Conservation (phyloP, 1,139 yeast genomes). For the Saccharomycopsis phalli region DNA sequence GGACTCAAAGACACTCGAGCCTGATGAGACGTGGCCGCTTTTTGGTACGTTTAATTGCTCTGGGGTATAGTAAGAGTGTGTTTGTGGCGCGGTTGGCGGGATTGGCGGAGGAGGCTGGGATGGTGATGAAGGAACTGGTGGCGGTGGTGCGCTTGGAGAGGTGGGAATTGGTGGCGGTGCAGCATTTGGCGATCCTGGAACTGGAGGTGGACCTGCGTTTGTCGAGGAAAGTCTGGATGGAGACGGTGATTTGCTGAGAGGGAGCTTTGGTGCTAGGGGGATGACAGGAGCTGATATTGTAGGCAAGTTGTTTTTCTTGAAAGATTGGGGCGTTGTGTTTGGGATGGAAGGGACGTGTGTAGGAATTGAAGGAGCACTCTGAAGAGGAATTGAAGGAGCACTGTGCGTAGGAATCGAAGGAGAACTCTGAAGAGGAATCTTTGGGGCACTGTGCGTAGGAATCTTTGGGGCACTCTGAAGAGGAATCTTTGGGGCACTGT, state of each 20-base stretch:
- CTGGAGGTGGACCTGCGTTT: too few species aligned
- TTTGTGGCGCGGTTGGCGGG: constrained; percentile 21
- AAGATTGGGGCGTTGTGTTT: neutral
- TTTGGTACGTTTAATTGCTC: neutral
- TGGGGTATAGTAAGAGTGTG: constrained; percentile 33
- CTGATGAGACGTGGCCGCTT: constrained; percentile 20
- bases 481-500: constrained; percentile 4
- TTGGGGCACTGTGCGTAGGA: neutral
- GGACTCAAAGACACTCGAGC: too few species aligned
- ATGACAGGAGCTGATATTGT: neutral
- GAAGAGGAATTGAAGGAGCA: constrained; percentile 1
- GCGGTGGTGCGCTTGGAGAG: constrained; percentile 19
- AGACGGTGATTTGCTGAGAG: too few species aligned
- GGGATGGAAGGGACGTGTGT: constrained; percentile 8
- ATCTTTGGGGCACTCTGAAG: neutral
- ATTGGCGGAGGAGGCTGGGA: constrained; percentile 21
- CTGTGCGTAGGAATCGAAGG: neutral
- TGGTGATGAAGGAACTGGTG: constrained; percentile 26
- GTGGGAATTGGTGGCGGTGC: constrained; percentile 9
- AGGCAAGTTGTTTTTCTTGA: neutral
- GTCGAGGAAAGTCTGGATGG: too few species aligned
- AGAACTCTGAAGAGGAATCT: neutral
- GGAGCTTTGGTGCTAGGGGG: too few species aligned
- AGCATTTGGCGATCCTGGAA: neutral
- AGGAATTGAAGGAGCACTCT: too few species aligned